phyloP scores from a whole-genome alignment of 2,329 filamentous ascomycete species.

The Balansia obtecta region DNA sequence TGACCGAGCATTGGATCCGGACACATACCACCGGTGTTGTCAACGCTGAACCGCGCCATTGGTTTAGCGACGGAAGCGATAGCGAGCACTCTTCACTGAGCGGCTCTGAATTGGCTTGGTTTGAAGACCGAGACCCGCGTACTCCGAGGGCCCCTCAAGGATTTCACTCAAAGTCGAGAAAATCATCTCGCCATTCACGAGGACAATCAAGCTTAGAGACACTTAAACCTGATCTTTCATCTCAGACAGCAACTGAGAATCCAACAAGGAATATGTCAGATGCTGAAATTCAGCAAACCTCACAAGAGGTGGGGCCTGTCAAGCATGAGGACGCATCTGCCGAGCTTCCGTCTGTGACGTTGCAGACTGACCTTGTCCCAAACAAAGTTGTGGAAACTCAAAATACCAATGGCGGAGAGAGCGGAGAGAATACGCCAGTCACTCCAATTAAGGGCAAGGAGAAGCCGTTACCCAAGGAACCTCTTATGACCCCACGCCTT shows the following conservation, averaged over 20 bases:
- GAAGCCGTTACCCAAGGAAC: slow-evolving; percentile 25
- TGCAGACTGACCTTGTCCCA: not conserved
- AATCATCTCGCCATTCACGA: slow-evolving; percentile 27
- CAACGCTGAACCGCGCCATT: slow-evolving; percentile 61
- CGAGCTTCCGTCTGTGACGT: not conserved
- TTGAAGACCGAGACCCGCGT: slow-evolving; percentile 33
- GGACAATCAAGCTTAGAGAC: slow-evolving; percentile 45
- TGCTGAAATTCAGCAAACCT: slow-evolving; percentile 10
- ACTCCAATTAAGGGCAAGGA: slow-evolving; percentile 24
- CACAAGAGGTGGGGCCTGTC: not conserved
- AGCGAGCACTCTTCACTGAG: slow-evolving; percentile 68
- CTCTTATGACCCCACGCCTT: slow-evolving; percentile 37
- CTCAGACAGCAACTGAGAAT: not conserved
- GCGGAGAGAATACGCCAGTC: slow-evolving; percentile 16
- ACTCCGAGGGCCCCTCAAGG: slow-evolving; percentile 32
- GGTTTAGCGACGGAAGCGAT: slow-evolving; percentile 63
- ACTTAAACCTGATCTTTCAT: slow-evolving; percentile 25
- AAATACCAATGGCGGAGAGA: slow-evolving; percentile 16
- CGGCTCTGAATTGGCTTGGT: slow-evolving; percentile 46
- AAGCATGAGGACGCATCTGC: slow-evolving; percentile 10
- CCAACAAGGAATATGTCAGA: slow-evolving; percentile 20
- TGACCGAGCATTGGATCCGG: slow-evolving; percentile 78
- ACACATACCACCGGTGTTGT: slow-evolving; percentile 65
- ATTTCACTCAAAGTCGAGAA: slow-evolving; percentile 10
- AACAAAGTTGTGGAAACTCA: not conserved